Base-by-base conservation (phyloP, 495 filamentous ascomycete species). In the Trichoderma asperelloides region DNA sequence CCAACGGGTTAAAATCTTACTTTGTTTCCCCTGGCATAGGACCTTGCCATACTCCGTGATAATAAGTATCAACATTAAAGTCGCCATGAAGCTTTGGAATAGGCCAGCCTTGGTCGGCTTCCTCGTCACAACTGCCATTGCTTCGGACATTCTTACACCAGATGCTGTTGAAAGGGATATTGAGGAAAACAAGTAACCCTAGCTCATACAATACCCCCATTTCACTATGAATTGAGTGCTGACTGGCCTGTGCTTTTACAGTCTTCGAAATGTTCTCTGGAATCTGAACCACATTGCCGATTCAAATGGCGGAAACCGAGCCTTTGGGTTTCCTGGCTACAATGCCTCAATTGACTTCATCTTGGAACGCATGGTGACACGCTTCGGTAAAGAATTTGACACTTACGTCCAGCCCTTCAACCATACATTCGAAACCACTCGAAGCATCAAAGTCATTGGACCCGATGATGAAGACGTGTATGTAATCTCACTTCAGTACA, bases 271-370 rank as follows among this genome's bases (percentile, higher is more conserved):
- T 49, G 40, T 65, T 6, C 64, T 65, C 39, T 47, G 64, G 39
- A n/a, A 49, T 12, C 16, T 65, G n/a, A 65, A 81, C 51, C 67
- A 72, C n/a, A 81, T 83, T 39, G 80, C 78, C 6, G 65, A 65
- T 16, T 70, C 69, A 3, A 78, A 82, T 67, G 78, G 79, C 3
- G 78, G 78, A 15, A 83, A 82, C 66, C 73, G 81, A 9, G 81
- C 81, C 47, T 83, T 83, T 63, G 81, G 81, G 7, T 68, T 77
- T 25, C 77, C 79, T 0, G 81, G 81, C 21, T 82, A 81, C 70
- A 68, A 68, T 3, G 81, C 78, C 2, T 80, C 79, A 3, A 73
- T 78, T 18, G 78, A 83, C 62, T 82, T 78, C 66, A 71, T 83
- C 60, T 71, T 73, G 28, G 68, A 70, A 9, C 69, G 70, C 5